Conservation (phyloP, 805 yeast genomes). For the Candida taoyuanica region DNA sequence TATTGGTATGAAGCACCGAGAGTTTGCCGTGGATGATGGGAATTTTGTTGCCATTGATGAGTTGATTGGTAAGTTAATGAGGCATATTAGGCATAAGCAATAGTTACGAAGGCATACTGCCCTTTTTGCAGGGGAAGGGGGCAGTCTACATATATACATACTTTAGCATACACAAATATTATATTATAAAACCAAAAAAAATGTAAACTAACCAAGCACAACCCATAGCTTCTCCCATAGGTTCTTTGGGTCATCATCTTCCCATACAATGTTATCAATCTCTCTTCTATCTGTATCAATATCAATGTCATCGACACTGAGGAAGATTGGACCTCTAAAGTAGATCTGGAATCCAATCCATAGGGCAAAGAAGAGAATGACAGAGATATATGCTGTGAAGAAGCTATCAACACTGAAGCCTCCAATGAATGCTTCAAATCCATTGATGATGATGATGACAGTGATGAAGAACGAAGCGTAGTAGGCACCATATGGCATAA, state of each 20-base stretch:
- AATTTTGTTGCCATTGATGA: constrained; percentile 78
- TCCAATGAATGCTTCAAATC: constrained; percentile 57
- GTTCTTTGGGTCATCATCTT: constrained; percentile 45
- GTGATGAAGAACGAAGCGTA: constrained; percentile 52
- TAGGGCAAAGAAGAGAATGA: constrained; percentile 50
- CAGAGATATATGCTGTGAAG: constrained; percentile 68
- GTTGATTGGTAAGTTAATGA: constrained; percentile 44
- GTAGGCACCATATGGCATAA: constrained; percentile 65
- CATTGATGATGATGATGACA: constrained; percentile 65
- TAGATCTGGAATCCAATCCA: constrained; percentile 53
- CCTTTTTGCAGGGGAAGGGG: too few relatives aligned
- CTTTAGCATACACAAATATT: background rate
- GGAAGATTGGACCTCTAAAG: constrained; percentile 43
- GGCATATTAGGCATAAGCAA: constrained; percentile 19
- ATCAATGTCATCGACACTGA: constrained; percentile 57
- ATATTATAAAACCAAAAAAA: background rate
- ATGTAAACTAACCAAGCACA: constrained; percentile 26
- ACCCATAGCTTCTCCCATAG: constrained; percentile 55
- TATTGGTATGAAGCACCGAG: constrained; percentile 60
- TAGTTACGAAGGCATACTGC: too few relatives aligned
- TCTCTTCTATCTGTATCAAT: constrained; percentile 64
- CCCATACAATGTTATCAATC: constrained; percentile 56
- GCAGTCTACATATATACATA: too few relatives aligned
- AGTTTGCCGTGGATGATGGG: constrained; percentile 65
- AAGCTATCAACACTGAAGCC: constrained; percentile 50